Percentiles rank a stretch among this genome's conserved stretches.
These are phyloP conservation scores for Euphorbia pulcherrima DNA, from an alignment of 345 rosid genomes.

Conservation along the genomic window DNA sequence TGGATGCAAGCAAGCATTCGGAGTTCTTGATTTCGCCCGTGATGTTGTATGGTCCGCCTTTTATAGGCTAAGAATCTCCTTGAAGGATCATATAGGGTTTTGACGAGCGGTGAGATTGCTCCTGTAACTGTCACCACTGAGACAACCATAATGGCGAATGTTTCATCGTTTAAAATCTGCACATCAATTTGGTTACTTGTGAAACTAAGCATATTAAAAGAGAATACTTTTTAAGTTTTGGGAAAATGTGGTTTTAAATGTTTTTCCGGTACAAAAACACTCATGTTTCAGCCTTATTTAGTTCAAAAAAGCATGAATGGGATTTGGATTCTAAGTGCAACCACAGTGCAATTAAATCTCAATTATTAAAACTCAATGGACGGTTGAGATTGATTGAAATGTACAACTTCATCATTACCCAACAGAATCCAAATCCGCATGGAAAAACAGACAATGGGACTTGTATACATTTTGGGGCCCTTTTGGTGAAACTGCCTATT, in stretches of 20 bases:
- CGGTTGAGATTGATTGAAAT: no score
- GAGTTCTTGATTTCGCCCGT: constrained; percentile 30
- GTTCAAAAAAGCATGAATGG: no score
- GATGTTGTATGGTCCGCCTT: constrained; percentile 47
- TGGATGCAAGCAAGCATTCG: constrained; percentile 50
- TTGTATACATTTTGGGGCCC: no score
- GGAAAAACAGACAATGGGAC: no score
- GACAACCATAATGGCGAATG: constrained; percentile 28
- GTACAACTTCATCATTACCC: no score
- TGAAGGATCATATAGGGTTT: constrained; percentile 54
- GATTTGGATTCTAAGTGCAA: no score
- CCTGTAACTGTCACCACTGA: constrained; percentile 22
- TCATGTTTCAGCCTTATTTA: no score
- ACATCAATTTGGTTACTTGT: constrained; percentile 7
- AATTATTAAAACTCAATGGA: no score
- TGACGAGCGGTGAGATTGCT: constrained; percentile 38
- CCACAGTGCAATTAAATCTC: no score
- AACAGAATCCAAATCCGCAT: no score
- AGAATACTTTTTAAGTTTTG: neutral
- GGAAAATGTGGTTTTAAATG: neutral
- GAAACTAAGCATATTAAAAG: neutral
- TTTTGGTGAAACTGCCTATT: no score
- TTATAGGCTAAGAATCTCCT: constrained; percentile 45
- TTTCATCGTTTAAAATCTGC: constrained; percentile 38
- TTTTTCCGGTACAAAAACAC: no score